These are phyloP conservation scores for Diospyros lotus DNA, from an alignment of 148 eudicot species.

Conservation along the genomic window DNA sequence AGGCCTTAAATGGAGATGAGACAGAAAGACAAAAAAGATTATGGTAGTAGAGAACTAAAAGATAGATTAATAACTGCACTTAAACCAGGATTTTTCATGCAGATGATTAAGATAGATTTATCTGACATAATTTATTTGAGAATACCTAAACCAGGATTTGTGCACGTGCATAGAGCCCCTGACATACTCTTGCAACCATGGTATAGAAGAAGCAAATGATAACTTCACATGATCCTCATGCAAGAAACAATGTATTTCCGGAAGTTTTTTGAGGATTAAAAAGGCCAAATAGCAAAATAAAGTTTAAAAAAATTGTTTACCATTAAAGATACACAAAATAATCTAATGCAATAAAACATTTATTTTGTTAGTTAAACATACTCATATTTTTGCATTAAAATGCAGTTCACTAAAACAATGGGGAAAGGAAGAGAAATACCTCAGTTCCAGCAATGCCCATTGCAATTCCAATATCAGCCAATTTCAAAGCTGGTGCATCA, in stretches of 20 bases:
- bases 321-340: neutral
- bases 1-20: neutral
- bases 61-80: no score
- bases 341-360: neutral
- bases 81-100: no score
- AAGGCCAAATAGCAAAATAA: neutral
- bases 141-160: neutral
- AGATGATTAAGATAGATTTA: neutral
- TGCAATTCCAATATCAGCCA: conserved; percentile 67
- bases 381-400: neutral
- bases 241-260: neutral
- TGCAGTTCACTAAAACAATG: neutral
- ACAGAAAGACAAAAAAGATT: neutral
- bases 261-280: neutral
- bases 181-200: neutral
- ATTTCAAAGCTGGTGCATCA: conserved; percentile 63
- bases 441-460: conserved; percentile 74
- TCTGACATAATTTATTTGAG: neutral
- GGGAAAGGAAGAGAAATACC: conserved; percentile 25
- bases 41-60: neutral
- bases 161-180: neutral
- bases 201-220: neutral
- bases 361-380: neutral
- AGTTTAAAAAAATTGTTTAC: neutral
- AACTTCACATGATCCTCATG: neutral